Evolutionary conservation across 169 alveolate species (phyloP).

Genomic region (Eimeria maxima): DNA sequence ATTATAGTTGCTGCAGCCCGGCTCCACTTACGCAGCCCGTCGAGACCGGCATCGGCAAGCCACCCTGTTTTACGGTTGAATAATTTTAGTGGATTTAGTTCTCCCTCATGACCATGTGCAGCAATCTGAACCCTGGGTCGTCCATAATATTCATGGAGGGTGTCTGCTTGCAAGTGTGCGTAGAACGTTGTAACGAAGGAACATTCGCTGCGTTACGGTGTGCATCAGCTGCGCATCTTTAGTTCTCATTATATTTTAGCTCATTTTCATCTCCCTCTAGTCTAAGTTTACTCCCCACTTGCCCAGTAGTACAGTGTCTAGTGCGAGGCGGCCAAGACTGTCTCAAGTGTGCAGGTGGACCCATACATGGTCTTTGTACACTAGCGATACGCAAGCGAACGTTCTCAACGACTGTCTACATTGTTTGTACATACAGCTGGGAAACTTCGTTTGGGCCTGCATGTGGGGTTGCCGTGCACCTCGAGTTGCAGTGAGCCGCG

Average conservation of each 20-base stretch:
- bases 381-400: too few relatives aligned
- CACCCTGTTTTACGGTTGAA: background rate
- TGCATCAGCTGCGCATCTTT: background rate
- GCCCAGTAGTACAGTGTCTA: conserved; percentile 7
- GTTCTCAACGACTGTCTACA: background rate
- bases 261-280: background rate
- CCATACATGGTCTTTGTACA: too few relatives aligned
- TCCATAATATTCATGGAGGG: background rate
- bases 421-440: background rate
- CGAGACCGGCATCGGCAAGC: conserved; percentile 8
- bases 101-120: background rate
- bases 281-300: background rate
- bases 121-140: background rate
- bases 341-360: background rate
- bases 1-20: conserved; percentile 30
- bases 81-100: background rate
- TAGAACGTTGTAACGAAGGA: background rate
- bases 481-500: background rate
- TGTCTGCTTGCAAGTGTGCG: background rate
- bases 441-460: background rate
- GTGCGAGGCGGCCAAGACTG: background rate
- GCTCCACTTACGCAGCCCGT: conserved; percentile 48
- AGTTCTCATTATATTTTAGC: background rate
- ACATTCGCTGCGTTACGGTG: background rate
- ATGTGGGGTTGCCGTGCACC: background rate